Conservation (phyloP, 2,329 filamentous ascomycete genomes). For the Cytospora mali region DNA sequence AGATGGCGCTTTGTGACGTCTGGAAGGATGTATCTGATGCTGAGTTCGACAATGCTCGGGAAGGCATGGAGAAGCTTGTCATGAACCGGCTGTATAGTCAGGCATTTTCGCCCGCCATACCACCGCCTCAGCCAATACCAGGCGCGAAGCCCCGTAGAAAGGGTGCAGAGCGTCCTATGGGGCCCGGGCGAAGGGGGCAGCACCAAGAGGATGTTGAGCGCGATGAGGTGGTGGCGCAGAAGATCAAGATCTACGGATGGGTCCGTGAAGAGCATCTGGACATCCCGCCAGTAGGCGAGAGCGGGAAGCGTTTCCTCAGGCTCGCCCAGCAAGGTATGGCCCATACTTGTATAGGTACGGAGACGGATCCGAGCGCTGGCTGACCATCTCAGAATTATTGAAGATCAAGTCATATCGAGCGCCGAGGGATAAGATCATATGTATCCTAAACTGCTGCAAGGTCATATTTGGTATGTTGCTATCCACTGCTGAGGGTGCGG, state of each 20-base stretch:
- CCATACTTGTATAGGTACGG: constrained; percentile 36
- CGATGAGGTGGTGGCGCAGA: constrained; percentile 93
- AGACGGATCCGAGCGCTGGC: background rate
- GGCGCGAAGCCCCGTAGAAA: constrained; percentile 69
- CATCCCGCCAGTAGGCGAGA: constrained; percentile 81
- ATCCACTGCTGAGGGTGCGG: background rate
- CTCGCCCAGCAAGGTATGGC: constrained; percentile 79
- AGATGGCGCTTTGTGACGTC: constrained; percentile 96
- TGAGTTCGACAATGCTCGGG: constrained; percentile 96
- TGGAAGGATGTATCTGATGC: constrained; percentile 95
- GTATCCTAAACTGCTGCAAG: constrained; percentile 97
- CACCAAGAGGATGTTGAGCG: constrained; percentile 98
- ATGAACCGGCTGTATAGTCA: constrained; percentile 97
- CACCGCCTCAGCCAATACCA: constrained; percentile 73
- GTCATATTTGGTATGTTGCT: constrained; percentile 82
- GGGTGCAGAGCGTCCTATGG: constrained; percentile 68
- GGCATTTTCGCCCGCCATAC: constrained; percentile 93
- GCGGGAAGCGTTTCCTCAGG: constrained; percentile 83
- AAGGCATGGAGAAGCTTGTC: constrained; percentile 99
- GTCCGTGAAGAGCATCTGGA: constrained; percentile 91
- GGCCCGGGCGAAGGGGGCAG: constrained; percentile 86
- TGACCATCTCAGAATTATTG: constrained; percentile 69
- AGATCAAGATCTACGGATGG: constrained; percentile 97
- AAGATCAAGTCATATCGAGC: constrained; percentile 98
- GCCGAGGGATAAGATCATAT: constrained; percentile 98